Evolutionary conservation across 441 rosid species (phyloP), one percentile per base, ranked within the genome.

Genomic region (Gossypium gossypioides): DNA sequence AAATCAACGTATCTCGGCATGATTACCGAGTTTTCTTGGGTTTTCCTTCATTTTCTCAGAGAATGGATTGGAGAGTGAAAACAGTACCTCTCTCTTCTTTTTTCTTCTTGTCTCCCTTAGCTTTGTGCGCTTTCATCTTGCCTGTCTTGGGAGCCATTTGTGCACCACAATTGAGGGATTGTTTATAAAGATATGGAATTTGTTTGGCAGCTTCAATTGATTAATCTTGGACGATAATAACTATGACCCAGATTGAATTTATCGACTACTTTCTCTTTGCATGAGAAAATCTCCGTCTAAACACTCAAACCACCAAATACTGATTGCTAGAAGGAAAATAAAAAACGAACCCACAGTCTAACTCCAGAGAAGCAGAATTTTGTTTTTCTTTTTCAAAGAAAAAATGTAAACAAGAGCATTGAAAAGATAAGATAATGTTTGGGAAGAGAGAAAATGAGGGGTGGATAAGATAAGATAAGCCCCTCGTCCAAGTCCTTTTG

Each of bases 141-240:
- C 90, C 86, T 13, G 90, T 79, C 67, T 86, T 89, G 15, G 95
- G 95, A 77, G 95, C 92, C 95, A 89, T 89, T 89, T 71, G 56
- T 61, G 75, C 72, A 52, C 68, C 75, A 48, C 68, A 74, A 74
- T 51, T 58, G 52, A 16, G 34, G 57, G 44, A 19, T 73, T 68
- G 58, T 5, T 48, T 57, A 68, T 58, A 75, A 13, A 65, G 21
- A 15, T 9, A 37, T 24, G 55, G 0, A 27, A 10, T 34, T 40
- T 24, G 25, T 42, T 71, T 40, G 40, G 62, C 8, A n/a, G 48
- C 72, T 68, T 77, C 74, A 68, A 68, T 37, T 44, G 46, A 22
- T 63, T 9, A 24, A 57, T 24, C 68, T 67, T 51, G 64, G 80
- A 71, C 76, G 76, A 69, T 75, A 68, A 29, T 50, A 83, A 68